Evolutionary conservation across 2,329 filamentous ascomycete species (phyloP).

Genomic region (Ophiocordyceps camponoti-leonardi): DNA sequence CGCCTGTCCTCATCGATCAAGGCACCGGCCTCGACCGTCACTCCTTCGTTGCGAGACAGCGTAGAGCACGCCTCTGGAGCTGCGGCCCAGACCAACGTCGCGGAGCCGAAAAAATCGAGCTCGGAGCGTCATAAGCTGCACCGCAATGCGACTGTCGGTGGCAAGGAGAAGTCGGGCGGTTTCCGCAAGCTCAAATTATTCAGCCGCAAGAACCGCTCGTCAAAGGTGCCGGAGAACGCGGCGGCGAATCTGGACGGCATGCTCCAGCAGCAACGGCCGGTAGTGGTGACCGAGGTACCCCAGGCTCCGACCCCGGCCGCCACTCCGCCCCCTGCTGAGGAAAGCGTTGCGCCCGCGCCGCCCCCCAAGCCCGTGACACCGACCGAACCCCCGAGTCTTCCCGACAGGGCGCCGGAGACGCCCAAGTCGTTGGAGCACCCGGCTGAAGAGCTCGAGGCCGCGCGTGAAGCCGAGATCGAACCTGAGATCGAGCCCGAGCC

Average conservation of each 20-base stretch:
- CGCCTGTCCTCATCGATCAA: constrained; percentile 1
- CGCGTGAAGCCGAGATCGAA: too few species aligned
- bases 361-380: constrained; percentile 3
- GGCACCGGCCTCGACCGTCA: background rate
- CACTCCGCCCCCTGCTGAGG: constrained; percentile 5
- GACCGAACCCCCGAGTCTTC: background rate
- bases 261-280: constrained; percentile 22
- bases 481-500: too few species aligned
- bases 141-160: constrained; percentile 16
- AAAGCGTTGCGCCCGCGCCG: background rate
- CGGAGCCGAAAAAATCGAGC: constrained; percentile 1
- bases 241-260: constrained; percentile 32
- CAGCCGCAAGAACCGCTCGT: constrained; percentile 41
- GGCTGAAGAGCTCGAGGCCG: background rate
- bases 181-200: constrained; percentile 54
- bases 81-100: constrained; percentile 1
- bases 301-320: constrained; percentile 11
- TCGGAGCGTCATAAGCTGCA: constrained; percentile 32
- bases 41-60: constrained; percentile 1
- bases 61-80: background rate
- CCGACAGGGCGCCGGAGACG: background rate
- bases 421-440: constrained; percentile 1
- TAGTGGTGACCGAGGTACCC: constrained; percentile 7
- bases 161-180: constrained; percentile 28
- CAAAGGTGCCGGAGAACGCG: constrained; percentile 37